A percentile compares a stretch with the other conserved stretches of the same genome.
phyloP scores from a whole-genome alignment of 139 green algal genomes.

The Edaphochlamys debaryana region DNA sequence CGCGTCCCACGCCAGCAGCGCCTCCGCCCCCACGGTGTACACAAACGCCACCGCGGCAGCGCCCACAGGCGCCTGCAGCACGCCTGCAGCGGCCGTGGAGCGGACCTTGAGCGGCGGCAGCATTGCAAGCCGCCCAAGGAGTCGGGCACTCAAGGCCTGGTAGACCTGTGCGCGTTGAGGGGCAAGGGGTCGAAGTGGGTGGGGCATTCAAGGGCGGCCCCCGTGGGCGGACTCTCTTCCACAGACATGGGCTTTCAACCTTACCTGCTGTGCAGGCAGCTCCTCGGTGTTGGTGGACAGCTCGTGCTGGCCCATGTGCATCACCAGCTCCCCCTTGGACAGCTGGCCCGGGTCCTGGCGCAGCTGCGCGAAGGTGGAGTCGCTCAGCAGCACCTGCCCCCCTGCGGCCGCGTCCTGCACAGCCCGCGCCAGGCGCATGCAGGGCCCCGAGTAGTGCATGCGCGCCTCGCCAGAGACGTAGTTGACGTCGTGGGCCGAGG shows the following conservation, averaged over 20 bases:
- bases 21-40: slow-evolving; percentile 7
- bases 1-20: slow-evolving; percentile 35
- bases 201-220: too few relatives aligned
- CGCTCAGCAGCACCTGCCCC: neutral
- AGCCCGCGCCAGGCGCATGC: slow-evolving; percentile 13
- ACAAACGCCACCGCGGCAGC: slow-evolving; percentile 2
- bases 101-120: slow-evolving; percentile 23
- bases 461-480: neutral
- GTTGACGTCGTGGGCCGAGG: neutral
- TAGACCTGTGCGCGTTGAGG: slow-evolving; percentile 1
- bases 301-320: slow-evolving; percentile 32
- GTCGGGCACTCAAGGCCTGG: neutral
- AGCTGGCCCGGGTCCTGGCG: neutral
- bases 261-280: too few relatives aligned
- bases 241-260: too few relatives aligned
- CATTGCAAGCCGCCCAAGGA: slow-evolving; percentile 17
- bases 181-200: too few relatives aligned
- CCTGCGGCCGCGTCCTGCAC: slow-evolving; percentile 6
- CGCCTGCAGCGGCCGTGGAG: neutral
- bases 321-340: neutral
- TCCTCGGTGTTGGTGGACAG: too few relatives aligned
- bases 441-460: slow-evolving; percentile 7
- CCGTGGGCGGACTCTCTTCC: too few relatives aligned
- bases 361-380: neutral
- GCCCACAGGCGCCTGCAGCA: slow-evolving; percentile 24